Base-by-base conservation (phyloP, 176 grass and related monocot genomes). In the Rhynchospora breviuscula region DNA sequence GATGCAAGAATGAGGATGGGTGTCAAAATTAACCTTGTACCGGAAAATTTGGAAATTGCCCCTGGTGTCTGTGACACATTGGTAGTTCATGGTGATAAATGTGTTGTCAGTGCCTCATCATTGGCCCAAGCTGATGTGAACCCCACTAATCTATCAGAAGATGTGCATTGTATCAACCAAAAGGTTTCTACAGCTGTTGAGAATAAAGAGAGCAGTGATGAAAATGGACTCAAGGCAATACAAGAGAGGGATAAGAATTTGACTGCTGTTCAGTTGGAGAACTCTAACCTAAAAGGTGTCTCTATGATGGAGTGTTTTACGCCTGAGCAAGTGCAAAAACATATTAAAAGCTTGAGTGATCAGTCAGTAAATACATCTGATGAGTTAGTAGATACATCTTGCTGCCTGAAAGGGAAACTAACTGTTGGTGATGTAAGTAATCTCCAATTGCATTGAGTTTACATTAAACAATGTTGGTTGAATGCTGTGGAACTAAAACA, bases 291-390 rank as follows among this genome's bases (percentile, higher is more conserved):
- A 88, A 96, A 99, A 80, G 97, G 93, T 84, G 97, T 94, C 84
- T 99, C 97, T 29, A 71, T 99, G 86, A 99, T 89, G 51, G 97
- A 99, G 82, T 84, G 96, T 81, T 99, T 99, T 85, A 99, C 97
- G 82, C 93, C 91, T 49, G 97, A 99, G 85, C 97, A 99, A 88
- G 91, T 96, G 67, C 78, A 65, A 45, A 91, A 93, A 54, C 97
- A 99, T 82, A 96, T 99, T 60, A 84, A 84, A 57, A 91, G 97
- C 88, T 48, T 99, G 83, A 95, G 89, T 84, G 85, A 86, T 40
- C 35, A 40, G 35, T 40, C 4, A 40, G 35, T 35, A 35, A 35
- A 35, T 35, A 35, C 33, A 35, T 35, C 33, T 35, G 33, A 80
- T 99, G 93, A 91, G 89, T 99, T 90, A 93, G 97, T 85, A 93